phyloP scores from a whole-genome alignment of 2,329 filamentous ascomycete genomes.

The Verticillium klebahnii region DNA sequence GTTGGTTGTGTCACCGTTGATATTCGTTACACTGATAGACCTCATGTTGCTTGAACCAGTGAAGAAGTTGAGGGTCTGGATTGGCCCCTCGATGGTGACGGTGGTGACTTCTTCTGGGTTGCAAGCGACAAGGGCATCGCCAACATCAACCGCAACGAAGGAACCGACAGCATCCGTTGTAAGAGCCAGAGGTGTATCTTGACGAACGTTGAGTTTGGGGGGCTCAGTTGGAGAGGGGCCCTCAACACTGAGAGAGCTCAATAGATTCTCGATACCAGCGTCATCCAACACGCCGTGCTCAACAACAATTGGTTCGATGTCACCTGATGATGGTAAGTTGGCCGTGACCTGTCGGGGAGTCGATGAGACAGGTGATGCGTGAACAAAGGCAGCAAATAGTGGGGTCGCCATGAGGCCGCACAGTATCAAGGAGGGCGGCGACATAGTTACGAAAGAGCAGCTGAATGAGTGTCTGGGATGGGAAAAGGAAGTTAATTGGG shows the following conservation, averaged over 20 bases:
- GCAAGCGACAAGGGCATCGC: neutral
- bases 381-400: neutral
- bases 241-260: neutral
- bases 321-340: neutral
- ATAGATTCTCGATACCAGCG: neutral
- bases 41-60: slow-evolving; percentile 6
- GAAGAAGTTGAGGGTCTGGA: slow-evolving; percentile 4
- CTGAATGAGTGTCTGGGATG: neutral
- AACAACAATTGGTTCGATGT: neutral
- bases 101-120: neutral
- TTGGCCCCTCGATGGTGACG: slow-evolving; percentile 2
- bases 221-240: neutral
- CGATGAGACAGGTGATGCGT: neutral
- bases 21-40: slow-evolving; percentile 2
- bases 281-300: slow-evolving; percentile 4
- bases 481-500: neutral
- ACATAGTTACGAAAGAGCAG: neutral
- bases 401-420: neutral
- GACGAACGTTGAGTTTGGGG: neutral
- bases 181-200: neutral
- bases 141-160: slow-evolving; percentile 5
- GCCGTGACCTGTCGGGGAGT: neutral
- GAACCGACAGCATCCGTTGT: neutral
- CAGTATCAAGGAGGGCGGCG: neutral
- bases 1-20: slow-evolving; percentile 1